Evolutionary conservation across 176 grass and related monocot species (phyloP).

Genomic region (Dactylis glomerata): DNA sequence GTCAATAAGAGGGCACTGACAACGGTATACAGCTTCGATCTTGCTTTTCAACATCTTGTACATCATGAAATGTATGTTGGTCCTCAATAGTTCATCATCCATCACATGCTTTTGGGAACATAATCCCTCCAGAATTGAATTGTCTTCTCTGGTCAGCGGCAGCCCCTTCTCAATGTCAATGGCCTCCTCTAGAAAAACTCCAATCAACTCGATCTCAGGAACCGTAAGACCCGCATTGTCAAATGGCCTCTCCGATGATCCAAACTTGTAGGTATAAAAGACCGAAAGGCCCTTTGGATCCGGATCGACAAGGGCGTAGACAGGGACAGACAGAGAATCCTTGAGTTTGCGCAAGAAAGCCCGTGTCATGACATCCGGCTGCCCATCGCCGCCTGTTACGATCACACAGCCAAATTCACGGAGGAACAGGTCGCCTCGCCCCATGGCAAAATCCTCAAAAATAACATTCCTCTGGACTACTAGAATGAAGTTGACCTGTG

Average conservation of each 20-base stretch:
- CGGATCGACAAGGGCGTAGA: background rate
- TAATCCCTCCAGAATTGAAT: no score
- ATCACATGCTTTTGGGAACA: no score
- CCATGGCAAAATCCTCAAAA: background rate
- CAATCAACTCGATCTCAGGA: background rate
- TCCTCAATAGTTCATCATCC: no score
- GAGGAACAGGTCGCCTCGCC: background rate
- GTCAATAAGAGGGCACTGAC: background rate
- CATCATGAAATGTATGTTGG: no score
- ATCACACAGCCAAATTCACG: background rate
- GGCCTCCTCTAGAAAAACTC: background rate
- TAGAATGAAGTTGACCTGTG: background rate
- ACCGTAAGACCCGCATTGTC: background rate
- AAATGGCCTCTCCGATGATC: background rate
- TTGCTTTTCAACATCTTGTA: no score
- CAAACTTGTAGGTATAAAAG: background rate
- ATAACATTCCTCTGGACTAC: background rate
- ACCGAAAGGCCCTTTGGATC: background rate
- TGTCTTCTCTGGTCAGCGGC: no score
- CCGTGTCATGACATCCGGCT: background rate
- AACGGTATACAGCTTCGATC: background rate
- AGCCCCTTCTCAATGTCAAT: background rate
- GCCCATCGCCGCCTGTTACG: background rate
- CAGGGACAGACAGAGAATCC: background rate
- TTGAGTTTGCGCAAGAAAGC: background rate